Evolutionary conservation across 1,139 yeast genomes (phyloP), one percentile per base, ranked within the genome.

Genomic region (Kluyveromyces sp.): DNA sequence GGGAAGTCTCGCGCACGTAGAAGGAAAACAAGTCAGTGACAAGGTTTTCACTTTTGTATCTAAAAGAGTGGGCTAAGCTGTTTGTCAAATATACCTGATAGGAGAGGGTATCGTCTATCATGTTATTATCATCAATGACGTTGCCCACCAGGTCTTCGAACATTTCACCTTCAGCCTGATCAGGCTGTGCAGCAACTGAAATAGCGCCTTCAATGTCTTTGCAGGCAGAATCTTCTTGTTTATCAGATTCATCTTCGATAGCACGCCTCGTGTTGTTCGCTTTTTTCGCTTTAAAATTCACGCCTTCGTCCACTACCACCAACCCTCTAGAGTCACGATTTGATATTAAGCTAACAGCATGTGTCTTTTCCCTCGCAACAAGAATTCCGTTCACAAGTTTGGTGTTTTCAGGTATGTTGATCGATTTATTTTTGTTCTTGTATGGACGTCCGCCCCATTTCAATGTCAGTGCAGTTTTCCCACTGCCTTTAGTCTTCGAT

Each of bases 1-100:
- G 72, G 1, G 88, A 75, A 0, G 86, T 83, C 11, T 78, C 76
- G 44, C 75, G 69, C 15, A 80, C 66, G 70, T 77, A 84, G 53
- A 80, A 80, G 49, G 78, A 78, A 65, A 83, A 77, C 17, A 80
- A 66, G 46, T 76, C 79, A 65, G 36, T 33, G 13, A 33, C n/a
- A 33, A 19, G 9, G 26, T 18, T 11, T 12, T 26, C 19, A 7
- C 26, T 22, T 2, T 6, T 11, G 15, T 11, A 33, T 18, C 4
- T 33, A 15, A 19, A 9, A n/a, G 25, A 11, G n/a, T 33, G 36
- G 26, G 26, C 6, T 22, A 22, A 9, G 19, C 13, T n/a, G 26
- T 33, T 17, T 4, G 9, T 26, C 25, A 18, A 18, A 13, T 9
- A 18, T 9, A 30, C 7, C 13, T 30, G 16, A 33, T 4, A 13